Evolutionary conservation across 1,284 basidiomycete species (phyloP).

Genomic region (Testicularia cyperi): DNA sequence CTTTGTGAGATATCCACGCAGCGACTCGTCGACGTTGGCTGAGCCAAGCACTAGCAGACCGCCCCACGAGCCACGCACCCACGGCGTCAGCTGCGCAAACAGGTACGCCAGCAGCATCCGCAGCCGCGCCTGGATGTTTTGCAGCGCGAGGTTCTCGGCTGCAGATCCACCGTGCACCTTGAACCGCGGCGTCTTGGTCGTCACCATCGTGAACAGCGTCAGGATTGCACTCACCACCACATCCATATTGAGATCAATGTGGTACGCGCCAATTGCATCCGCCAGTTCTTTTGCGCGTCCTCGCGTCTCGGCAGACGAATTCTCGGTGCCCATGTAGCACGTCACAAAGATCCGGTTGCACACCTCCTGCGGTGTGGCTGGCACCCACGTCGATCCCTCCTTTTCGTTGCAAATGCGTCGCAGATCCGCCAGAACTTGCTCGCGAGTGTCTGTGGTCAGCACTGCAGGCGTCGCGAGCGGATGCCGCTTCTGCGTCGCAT

Average conservation of each 20-base stretch:
- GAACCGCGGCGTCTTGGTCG: slow-evolving; percentile 79
- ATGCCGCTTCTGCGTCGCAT: too few relatives aligned
- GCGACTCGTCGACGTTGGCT: slow-evolving; percentile 97
- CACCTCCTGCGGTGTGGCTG: slow-evolving; percentile 82
- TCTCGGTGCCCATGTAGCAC: slow-evolving; percentile 98
- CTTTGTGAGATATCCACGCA: slow-evolving; percentile 95
- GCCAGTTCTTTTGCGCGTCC: slow-evolving; percentile 81
- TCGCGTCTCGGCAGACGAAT: slow-evolving; percentile 84
- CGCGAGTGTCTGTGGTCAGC: slow-evolving; percentile 64
- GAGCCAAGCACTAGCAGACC: slow-evolving; percentile 91
- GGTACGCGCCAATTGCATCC: slow-evolving; percentile 78
- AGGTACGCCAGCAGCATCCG: slow-evolving; percentile 96
- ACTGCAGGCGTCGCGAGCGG: slow-evolving; percentile 1
- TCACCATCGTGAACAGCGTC: slow-evolving; percentile 80
- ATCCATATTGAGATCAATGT: slow-evolving; percentile 96
- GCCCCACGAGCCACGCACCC: slow-evolving; percentile 80
- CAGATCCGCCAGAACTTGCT: slow-evolving; percentile 86
- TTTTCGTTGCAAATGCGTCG: slow-evolving; percentile 82
- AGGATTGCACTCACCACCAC: slow-evolving; percentile 79
- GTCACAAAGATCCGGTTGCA: slow-evolving; percentile 87
- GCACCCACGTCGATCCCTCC: slow-evolving; percentile 76
- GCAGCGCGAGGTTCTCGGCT: slow-evolving; percentile 91
- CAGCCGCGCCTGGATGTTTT: slow-evolving; percentile 94
- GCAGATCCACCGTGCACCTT: slow-evolving; percentile 80
- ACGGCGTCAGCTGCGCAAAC: slow-evolving; percentile 93